Conservation (phyloP, 805 yeast genomes). For the Pichia rugopelliculosa region DNA sequence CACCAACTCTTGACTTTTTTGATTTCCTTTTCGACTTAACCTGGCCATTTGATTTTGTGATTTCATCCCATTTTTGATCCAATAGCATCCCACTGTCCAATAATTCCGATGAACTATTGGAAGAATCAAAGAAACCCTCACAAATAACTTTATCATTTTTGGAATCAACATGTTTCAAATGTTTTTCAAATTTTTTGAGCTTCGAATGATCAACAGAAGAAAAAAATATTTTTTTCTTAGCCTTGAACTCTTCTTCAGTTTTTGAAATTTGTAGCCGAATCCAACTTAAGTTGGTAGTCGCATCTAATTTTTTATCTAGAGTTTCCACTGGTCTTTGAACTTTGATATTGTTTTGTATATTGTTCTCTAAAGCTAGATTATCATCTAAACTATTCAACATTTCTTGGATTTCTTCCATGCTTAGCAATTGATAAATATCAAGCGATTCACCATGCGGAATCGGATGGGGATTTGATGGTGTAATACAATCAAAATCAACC, state of each 20-base stretch:
- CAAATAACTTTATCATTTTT: constrained; percentile 15
- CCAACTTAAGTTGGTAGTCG: constrained; percentile 17
- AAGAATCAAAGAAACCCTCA: constrained; percentile 12
- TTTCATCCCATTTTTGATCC: constrained; percentile 6
- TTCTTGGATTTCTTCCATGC: constrained; percentile 28
- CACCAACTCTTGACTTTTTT: not conserved
- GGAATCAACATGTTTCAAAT: constrained; percentile 9
- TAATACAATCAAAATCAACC: constrained; percentile 83
- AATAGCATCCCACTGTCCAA: constrained; percentile 14
- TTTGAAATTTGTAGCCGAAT: constrained; percentile 27
- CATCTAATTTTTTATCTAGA: constrained; percentile 23
- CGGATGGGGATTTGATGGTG: constrained; percentile 73
- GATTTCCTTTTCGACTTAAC: not conserved
- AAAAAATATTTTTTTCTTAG: constrained; percentile 16
- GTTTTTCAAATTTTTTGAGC: constrained; percentile 14
- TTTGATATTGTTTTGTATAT: constrained; percentile 9
- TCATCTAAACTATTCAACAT: constrained; percentile 15
- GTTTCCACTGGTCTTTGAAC: constrained; percentile 20
- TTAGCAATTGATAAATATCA: constrained; percentile 48
- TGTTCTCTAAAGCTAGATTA: constrained; percentile 11
- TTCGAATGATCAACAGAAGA: constrained; percentile 13
- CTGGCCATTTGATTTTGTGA: not conserved
- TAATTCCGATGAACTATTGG: constrained; percentile 15
- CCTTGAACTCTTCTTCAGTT: constrained; percentile 24
- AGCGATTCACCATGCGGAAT: constrained; percentile 76